Base-by-base conservation (phyloP, 441 rosid genomes). In the Bruguiera hainesii region DNA sequence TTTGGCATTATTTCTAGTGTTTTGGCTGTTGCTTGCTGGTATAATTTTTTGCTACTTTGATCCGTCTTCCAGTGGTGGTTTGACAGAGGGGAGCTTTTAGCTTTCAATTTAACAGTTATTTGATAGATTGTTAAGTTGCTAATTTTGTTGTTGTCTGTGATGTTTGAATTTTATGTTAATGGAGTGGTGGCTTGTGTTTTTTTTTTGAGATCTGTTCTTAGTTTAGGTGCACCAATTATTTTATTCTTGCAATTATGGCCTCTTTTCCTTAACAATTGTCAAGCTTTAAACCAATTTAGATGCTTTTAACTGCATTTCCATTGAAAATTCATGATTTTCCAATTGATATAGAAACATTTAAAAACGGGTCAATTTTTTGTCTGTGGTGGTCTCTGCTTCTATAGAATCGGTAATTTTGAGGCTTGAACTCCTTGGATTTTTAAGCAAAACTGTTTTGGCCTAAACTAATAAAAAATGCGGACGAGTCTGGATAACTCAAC, bases 151-250 rank as follows among this genome's bases (percentile, higher is more conserved):
- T 50, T 30, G 63, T 26, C 35, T 70, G 56, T 61, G 31, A 35
- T 39, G 37, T 48, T 68, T 70, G 64, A 62, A 30, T 65, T 65
- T 46, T 56, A 33, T 59, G 60, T 16, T 11, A 60, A 63, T 52
- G 67, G 61, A 46, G 63, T 56, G 31, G 58, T 66, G 74, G 59
- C 71, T 7, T 7, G 30, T n/a, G 9, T 62, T 72, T 23, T 66
- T 66, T 23, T 71, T 73, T 61, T 53, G 74, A 77, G 83, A 76
- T 83, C 83, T 81, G 76, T 51, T 48, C 42, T 53, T 77, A 46
- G 46, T 75, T 63, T 63, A 23, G 72, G 71, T 73, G 60, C 61
- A 64, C 59, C 6, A 58, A 16, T 65, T 80, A 13, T 66, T 30
- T 56, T 55, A 39, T 72, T 67, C 51, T 60, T 68, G 58, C 46